Evolutionary conservation across 2,329 filamentous ascomycete genomes (phyloP).

Genomic region (Trichoderma harzianum): DNA sequence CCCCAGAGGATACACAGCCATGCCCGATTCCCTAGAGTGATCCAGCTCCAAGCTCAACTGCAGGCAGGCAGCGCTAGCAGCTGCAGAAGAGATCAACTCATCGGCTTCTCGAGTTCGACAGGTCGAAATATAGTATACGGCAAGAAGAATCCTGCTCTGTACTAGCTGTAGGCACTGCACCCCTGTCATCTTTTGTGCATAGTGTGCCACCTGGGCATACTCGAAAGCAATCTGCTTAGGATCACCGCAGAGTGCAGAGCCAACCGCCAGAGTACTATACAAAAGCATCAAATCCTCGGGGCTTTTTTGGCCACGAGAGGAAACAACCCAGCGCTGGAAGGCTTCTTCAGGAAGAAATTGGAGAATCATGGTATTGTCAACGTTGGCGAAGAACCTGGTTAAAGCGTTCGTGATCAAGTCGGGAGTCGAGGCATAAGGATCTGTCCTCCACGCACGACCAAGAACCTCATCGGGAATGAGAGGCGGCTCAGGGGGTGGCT

Average conservation of each 20-base stretch:
- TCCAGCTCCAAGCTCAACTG: constrained; percentile 62
- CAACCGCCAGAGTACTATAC: constrained; percentile 43
- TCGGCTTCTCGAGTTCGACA: constrained; percentile 58
- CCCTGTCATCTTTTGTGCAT: constrained; percentile 42
- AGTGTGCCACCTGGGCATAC: constrained; percentile 52
- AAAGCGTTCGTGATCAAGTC: constrained; percentile 39
- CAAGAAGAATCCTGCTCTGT: constrained; percentile 64
- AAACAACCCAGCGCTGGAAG: constrained; percentile 38
- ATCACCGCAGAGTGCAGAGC: constrained; percentile 39
- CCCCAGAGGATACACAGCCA: constrained; percentile 50
- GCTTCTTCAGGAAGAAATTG: constrained; percentile 41
- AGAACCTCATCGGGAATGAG: constrained; percentile 49
- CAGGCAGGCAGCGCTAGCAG: constrained; percentile 56
- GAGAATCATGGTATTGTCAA: constrained; percentile 41
- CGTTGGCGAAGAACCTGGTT: constrained; percentile 42
- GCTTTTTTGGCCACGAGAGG: constrained; percentile 35
- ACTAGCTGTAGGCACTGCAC: constrained; percentile 55
- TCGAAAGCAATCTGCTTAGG: constrained; percentile 37
- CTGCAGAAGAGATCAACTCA: constrained; percentile 61
- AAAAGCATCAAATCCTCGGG: constrained; percentile 46
- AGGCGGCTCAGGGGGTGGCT: constrained; percentile 39
- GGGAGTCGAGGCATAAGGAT: constrained; percentile 46
- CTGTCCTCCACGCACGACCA: constrained; percentile 47
- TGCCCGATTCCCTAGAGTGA: constrained; percentile 39
- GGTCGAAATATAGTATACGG: constrained; percentile 62